Conservation (phyloP, 441 rosid species). For the Kokia cookei region DNA sequence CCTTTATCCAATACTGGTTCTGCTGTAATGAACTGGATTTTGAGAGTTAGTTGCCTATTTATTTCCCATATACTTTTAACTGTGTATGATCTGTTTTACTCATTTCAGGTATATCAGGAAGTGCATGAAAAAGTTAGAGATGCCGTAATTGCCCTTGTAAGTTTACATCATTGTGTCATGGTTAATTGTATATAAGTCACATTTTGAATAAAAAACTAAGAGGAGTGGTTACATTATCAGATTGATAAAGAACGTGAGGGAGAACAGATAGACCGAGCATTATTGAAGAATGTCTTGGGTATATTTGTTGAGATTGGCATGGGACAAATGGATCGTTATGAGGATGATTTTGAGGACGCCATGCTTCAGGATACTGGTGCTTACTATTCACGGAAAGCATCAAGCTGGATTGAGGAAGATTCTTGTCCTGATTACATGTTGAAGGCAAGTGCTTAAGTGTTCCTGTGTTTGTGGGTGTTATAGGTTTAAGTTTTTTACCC, state of each 20-base stretch:
- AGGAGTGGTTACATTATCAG: neutral
- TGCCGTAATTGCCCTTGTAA: constrained; percentile 51
- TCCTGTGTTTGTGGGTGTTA: neutral
- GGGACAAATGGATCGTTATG: constrained; percentile 67
- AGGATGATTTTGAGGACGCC: constrained; percentile 64
- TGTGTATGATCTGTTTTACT: neutral
- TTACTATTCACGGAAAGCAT: constrained; percentile 83
- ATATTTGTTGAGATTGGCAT: constrained; percentile 93
- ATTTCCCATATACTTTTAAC: constrained; percentile 1
- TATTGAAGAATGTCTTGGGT: constrained; percentile 79
- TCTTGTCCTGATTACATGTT: constrained; percentile 84
- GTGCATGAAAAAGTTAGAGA: constrained; percentile 54
- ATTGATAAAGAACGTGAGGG: constrained; percentile 85
- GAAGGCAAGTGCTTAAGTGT: constrained; percentile 19
- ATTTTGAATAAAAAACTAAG: neutral
- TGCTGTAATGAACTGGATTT: constrained; percentile 21
- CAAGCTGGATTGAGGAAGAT: constrained; percentile 81
- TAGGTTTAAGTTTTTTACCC: neutral
- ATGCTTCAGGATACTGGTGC: constrained; percentile 72
- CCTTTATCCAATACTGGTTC: neutral
- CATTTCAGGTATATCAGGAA: constrained; percentile 62
- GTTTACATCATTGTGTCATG: neutral
- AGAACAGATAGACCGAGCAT: constrained; percentile 79
- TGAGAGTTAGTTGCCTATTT: constrained; percentile 9
- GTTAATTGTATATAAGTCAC: neutral